Evolutionary conservation across 2,329 filamentous ascomycete species (phyloP).

Genomic region (Diaporthe caulivora): DNA sequence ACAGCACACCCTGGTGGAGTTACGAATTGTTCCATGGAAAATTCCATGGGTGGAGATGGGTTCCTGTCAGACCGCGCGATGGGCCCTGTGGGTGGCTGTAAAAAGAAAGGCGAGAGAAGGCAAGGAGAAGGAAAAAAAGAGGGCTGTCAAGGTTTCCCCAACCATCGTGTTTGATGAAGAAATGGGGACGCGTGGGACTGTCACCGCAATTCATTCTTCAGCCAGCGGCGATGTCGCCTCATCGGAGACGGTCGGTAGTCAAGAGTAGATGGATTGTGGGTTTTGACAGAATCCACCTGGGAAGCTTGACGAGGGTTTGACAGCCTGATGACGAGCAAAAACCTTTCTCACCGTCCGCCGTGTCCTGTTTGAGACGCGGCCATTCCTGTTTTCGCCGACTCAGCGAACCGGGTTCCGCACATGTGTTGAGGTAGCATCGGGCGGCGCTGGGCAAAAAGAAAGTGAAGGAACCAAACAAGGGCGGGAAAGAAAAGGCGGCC

Average conservation of each 20-base stretch:
- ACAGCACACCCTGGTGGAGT: slow-evolving; percentile 27
- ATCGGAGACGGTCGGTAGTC: slow-evolving; percentile 1
- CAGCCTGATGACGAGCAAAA: slow-evolving; percentile 13
- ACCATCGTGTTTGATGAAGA: slow-evolving; percentile 30
- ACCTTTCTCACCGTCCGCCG: slow-evolving; percentile 18
- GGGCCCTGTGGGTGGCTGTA: slow-evolving; percentile 19
- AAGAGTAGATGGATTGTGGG: slow-evolving; percentile 5
- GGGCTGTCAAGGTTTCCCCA: slow-evolving; percentile 37
- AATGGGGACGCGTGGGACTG: slow-evolving; percentile 16
- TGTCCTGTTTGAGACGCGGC: slow-evolving; percentile 9
- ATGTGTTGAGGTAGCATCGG: slow-evolving; percentile 29
- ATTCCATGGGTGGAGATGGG: slow-evolving; percentile 38
- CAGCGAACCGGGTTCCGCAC: slow-evolving; percentile 5
- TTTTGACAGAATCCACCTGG: slow-evolving; percentile 18
- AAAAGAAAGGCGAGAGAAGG: background rate
- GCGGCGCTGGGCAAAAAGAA: slow-evolving; percentile 10
- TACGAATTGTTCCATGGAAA: slow-evolving; percentile 39
- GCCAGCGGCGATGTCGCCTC: slow-evolving; percentile 13
- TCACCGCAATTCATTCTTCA: slow-evolving; percentile 18
- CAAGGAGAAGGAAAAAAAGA: background rate
- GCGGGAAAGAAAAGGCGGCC: slow-evolving; percentile 12
- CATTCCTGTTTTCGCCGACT: slow-evolving; percentile 20
- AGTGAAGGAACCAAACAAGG: background rate
- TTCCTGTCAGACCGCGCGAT: slow-evolving; percentile 28
- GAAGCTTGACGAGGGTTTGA: slow-evolving; percentile 24